Percentiles rank a stretch among this genome's conserved stretches.
phyloP scores from a whole-genome alignment of 2,329 filamentous ascomycete genomes.

The Hypomyces perniciosus region DNA sequence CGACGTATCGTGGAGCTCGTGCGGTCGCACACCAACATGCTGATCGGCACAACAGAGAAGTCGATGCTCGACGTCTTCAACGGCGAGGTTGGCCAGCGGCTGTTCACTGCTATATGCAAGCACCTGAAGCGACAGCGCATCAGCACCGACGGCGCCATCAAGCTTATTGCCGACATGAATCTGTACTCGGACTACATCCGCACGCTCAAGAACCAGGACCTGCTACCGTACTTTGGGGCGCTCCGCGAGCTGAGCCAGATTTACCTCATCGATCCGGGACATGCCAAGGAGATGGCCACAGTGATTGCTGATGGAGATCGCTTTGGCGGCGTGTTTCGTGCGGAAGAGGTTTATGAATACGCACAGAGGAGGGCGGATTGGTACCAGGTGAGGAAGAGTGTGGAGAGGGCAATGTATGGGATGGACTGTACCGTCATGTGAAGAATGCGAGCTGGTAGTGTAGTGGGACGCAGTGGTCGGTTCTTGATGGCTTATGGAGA shows the following conservation, averaged over 20 bases:
- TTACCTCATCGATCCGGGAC: constrained; percentile 75
- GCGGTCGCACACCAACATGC: constrained; percentile 83
- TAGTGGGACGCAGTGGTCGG: no score
- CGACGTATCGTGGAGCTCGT: constrained; percentile 78
- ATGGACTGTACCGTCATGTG: constrained; percentile 85
- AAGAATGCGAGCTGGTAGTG: neutral
- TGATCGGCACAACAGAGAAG: constrained; percentile 93
- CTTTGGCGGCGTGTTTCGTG: constrained; percentile 86
- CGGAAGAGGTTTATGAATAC: constrained; percentile 97
- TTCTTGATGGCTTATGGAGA: no score
- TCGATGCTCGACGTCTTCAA: constrained; percentile 98
- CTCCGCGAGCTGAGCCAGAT: constrained; percentile 91
- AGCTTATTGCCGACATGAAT: constrained; percentile 94
- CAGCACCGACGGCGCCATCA: constrained; percentile 81
- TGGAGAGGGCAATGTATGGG: constrained; percentile 96
- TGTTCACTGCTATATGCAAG: constrained; percentile 91
- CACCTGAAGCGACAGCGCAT: constrained; percentile 95
- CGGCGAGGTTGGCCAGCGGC: constrained; percentile 86
- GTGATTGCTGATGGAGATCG: constrained; percentile 89
- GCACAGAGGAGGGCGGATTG: constrained; percentile 90
- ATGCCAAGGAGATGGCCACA: constrained; percentile 90
- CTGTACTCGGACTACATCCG: constrained; percentile 82
- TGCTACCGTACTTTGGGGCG: constrained; percentile 86
- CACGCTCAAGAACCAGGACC: constrained; percentile 72
- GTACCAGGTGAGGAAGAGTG: constrained; percentile 81